Percentiles rank a stretch among this genome's conserved stretches.
Evolutionary conservation across 2,329 filamentous ascomycete species (phyloP).

Genomic region (Pseudogymnoascus sp.): DNA sequence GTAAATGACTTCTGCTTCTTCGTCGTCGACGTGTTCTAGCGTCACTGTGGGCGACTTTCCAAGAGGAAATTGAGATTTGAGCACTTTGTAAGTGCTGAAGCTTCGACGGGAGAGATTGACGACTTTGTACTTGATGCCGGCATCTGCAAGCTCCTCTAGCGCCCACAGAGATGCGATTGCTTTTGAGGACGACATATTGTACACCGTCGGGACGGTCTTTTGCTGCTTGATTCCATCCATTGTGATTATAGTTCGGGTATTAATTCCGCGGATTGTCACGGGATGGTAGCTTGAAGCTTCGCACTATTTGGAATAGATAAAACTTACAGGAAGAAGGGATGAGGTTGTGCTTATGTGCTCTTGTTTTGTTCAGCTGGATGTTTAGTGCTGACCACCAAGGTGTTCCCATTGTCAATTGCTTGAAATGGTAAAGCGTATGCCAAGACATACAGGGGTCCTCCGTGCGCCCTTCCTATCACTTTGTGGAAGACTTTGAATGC

Average conservation of each 20-base stretch:
- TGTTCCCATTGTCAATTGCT: background rate
- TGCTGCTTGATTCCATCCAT: constrained; percentile 2
- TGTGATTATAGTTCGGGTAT: background rate
- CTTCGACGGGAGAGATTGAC: constrained; percentile 18
- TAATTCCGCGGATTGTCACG: background rate
- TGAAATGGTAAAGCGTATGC: background rate
- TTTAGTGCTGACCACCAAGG: constrained; percentile 1
- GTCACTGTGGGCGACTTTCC: constrained; percentile 24
- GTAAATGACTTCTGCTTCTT: constrained; percentile 7
- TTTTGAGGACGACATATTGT: constrained; percentile 22
- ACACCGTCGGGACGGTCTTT: constrained; percentile 18
- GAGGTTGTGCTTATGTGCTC: background rate
- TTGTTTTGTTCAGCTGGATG: background rate
- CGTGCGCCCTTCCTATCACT: background rate
- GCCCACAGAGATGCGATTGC: constrained; percentile 20
- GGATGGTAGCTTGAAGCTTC: background rate
- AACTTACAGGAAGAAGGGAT: background rate
- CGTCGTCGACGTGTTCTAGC: constrained; percentile 9
- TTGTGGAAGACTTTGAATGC: background rate
- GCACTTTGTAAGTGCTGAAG: constrained; percentile 11
- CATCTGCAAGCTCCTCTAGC: constrained; percentile 21
- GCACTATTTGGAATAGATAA: background rate
- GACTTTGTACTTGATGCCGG: constrained; percentile 19
- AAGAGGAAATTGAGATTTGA: constrained; percentile 19
- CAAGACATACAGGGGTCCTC: background rate